Evolutionary conservation across 352 stramenopile species (phyloP), one percentile per base, ranked within the genome.

Genomic region (Phytophthora constricta): DNA sequence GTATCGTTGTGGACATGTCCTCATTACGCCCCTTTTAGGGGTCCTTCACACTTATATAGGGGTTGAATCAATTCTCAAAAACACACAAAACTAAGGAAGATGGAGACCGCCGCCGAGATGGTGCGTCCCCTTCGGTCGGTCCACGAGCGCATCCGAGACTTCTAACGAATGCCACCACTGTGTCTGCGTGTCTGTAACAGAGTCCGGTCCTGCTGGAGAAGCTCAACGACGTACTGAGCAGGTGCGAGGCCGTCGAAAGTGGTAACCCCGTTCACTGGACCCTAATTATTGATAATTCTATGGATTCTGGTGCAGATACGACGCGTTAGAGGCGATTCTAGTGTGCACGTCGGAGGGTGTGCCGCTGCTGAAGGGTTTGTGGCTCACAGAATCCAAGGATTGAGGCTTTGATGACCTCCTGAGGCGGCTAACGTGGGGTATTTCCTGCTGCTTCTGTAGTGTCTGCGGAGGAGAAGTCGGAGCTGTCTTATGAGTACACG

Each of bases 291-390:
- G n/a, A 50, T n/a, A 26, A 37, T 25, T 39, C n/a, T 27, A 14
- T 52, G 49, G 7, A 33, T 42, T 51, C 19, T 53, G 20, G 13
- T 65, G 42, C 58, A 93, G 86, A 71, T 94, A 90, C 62, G 84
- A 94, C 66, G 70, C 76, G 51, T 70, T 94, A 19, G 70, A 90
- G 49, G 86, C 82, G 52, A 90, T 94, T 56, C 80, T 94, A 42
- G 80, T 94, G 62, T 92, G 80, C 57, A 94, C 86, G 9, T 87
- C 82, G 0, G 86, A 94, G 50, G 86, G 86, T 27, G 86, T 94
- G 10, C 84, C 84, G 19, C 74, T 94, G 4, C 68, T 92, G 10
- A 89, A 89, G 73, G 82, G 82, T 91, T 19, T 19, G 17, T 20
- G 17, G 13, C 31, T 13, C 5, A 37, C 14, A 27, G 5, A 27